A percentile compares a stretch with the other conserved stretches of the same genome.
These are phyloP conservation scores for Tuber calosporum DNA, from an alignment of 495 filamentous ascomycete species.

Conservation along the genomic window DNA sequence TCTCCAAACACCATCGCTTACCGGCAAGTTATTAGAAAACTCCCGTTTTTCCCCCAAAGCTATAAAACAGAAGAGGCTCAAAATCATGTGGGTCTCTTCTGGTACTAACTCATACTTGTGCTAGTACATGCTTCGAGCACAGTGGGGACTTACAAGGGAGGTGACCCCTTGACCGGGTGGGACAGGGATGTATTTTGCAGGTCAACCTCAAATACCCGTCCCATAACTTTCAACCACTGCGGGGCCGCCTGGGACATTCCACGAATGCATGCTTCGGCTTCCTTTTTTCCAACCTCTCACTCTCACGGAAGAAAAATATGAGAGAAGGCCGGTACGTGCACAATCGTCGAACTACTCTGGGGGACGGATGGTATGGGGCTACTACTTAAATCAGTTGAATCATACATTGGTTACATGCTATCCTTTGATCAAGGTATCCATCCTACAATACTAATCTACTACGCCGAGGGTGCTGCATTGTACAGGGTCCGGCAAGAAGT, in stretches of 20 bases:
- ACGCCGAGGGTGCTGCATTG: background rate
- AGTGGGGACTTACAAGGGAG: background rate
- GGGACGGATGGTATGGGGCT: background rate
- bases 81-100: background rate
- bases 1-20: background rate
- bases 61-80: background rate
- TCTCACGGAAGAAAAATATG: background rate
- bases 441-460: background rate
- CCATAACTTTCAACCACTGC: background rate
- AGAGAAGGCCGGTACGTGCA: background rate
- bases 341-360: background rate
- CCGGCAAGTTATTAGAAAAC: background rate
- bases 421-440: background rate
- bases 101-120: background rate
- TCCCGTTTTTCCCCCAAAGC: background rate
- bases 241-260: background rate
- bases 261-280: background rate
- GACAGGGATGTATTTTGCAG: too few relatives aligned
- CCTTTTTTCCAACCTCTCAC: background rate
- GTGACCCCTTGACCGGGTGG: too few relatives aligned
- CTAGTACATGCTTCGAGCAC: background rate
- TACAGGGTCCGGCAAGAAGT: too few relatives aligned
- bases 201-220: too few relatives aligned
- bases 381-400: background rate
- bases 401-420: background rate